Conservation (phyloP, 2,329 filamentous ascomycete species). For the Colletotrichum chrysophilum region DNA sequence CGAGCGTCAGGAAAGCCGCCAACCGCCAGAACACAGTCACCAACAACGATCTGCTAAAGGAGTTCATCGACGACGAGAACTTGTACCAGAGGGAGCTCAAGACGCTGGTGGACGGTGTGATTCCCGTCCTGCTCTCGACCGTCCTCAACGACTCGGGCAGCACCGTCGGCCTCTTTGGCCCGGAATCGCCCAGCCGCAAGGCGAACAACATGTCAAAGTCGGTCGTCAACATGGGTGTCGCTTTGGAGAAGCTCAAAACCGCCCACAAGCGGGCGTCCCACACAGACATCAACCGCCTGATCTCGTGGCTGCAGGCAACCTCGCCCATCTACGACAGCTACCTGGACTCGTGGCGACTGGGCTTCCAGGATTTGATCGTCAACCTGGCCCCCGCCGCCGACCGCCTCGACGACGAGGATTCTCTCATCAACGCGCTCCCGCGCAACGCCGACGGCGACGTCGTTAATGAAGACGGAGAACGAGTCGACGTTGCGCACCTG, state of each 20-base stretch:
- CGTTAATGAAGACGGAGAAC: constrained; percentile 78
- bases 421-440: constrained; percentile 63
- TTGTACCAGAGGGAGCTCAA: constrained; percentile 91
- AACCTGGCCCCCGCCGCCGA: constrained; percentile 78
- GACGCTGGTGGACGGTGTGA: constrained; percentile 92
- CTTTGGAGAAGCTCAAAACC: constrained; percentile 81
- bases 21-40: constrained; percentile 72
- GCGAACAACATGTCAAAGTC: constrained; percentile 75
- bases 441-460: constrained; percentile 70
- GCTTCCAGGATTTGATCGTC: constrained; percentile 93
- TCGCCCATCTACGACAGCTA: constrained; percentile 85
- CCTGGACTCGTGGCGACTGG: constrained; percentile 85
- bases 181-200: constrained; percentile 55
- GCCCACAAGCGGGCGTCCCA: constrained; percentile 82
- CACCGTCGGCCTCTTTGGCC: constrained; percentile 71
- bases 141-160: constrained; percentile 75
- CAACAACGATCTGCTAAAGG: constrained; percentile 76
- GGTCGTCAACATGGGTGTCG: constrained; percentile 92
- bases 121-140: constrained; percentile 87
- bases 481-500: constrained; percentile 92
- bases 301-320: constrained; percentile 82
- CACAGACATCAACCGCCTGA: constrained; percentile 71
- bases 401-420: constrained; percentile 62
- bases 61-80: constrained; percentile 82
- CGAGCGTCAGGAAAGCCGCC: constrained; percentile 78